Base-by-base conservation (phyloP, 2,329 filamentous ascomycete genomes). In the Laburnicola sp. region DNA sequence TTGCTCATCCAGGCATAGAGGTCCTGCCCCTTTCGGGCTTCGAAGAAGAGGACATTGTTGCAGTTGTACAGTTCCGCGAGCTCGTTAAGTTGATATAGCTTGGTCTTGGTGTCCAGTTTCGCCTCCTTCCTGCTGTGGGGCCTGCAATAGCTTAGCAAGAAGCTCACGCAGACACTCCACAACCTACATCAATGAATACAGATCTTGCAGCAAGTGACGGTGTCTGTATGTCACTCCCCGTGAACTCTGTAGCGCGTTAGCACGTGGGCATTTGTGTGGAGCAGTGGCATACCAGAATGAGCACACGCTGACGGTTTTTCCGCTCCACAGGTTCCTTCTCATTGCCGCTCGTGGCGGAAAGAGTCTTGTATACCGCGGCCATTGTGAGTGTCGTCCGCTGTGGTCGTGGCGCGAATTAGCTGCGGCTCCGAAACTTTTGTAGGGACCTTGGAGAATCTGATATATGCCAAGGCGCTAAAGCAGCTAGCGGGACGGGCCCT, bases 81-180 rank as follows among this genome's bases (percentile, higher is more conserved):
- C 52, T 75, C 73, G 50, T 75, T 75, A 34, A 75, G 60, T 57
- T 74, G 70, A 52, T 74, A 72, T 22, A 91, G 82, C 78, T 94
- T 91, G 32, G 89, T 92, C 77, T 97, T 97, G 46, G 91, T 94
- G 74, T 99, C 94, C 60, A 97, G 89, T 76, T 99, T 99, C 64
- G 89, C 91, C 72, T 99, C 94, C 78, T 96, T 96, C 69, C 91
- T 86, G 60, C 87, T 86, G 73, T 99, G 94, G 2, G 94, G 94
- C 59, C 68, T 72, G 52, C 26, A 21, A 2, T 23, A 30, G 4
- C 43, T 62, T 3, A 64, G 16, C 16, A 16, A 16, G 16, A 16
- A 16, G 16, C 16, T 16, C 16, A 16, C 16, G 16, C 16, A 16
- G 16, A 16, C 16, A 16, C 16, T 16, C 16, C 16, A 16, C 16